Conservation (phyloP, 768 basidiomycete species). For the Pleurotus giganteus region DNA sequence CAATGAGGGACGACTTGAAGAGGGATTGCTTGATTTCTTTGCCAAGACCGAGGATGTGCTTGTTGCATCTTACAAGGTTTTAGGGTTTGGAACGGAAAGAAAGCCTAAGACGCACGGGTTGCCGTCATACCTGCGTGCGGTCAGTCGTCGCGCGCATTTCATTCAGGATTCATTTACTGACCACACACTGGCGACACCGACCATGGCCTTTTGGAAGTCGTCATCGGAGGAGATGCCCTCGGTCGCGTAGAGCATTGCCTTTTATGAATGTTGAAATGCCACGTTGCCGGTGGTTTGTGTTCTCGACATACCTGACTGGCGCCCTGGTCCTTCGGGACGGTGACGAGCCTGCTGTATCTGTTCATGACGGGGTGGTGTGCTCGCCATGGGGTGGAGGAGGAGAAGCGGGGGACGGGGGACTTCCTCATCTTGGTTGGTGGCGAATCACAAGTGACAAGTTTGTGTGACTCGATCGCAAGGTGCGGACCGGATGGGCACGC, state of each 20-base stretch:
- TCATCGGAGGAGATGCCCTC: slow-evolving; percentile 78
- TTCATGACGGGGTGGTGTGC: slow-evolving; percentile 49
- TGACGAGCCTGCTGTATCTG: slow-evolving; percentile 77
- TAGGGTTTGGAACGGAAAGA: neutral
- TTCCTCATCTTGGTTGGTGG: neutral
- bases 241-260: slow-evolving; percentile 99
- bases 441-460: slow-evolving; percentile 1
- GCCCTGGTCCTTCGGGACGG: slow-evolving; percentile 91
- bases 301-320: slow-evolving; percentile 73
- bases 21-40: slow-evolving; percentile 85
- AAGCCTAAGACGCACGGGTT: slow-evolving; percentile 73
- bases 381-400: slow-evolving; percentile 20
- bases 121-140: slow-evolving; percentile 83
- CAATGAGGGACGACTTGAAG: slow-evolving; percentile 67
- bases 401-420: slow-evolving; percentile 5
- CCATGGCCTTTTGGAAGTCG: slow-evolving; percentile 96
- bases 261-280: slow-evolving; percentile 13
- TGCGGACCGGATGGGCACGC: neutral
- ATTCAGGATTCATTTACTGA: slow-evolving; percentile 34
- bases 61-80: slow-evolving; percentile 76
- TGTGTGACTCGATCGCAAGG: slow-evolving; percentile 10
- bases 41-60: slow-evolving; percentile 87
- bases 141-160: slow-evolving; percentile 14
- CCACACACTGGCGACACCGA: slow-evolving; percentile 97
- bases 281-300: neutral